Evolutionary conservation across 768 basidiomycete genomes (phyloP).

Genomic region (Tephrocybe sp.): DNA sequence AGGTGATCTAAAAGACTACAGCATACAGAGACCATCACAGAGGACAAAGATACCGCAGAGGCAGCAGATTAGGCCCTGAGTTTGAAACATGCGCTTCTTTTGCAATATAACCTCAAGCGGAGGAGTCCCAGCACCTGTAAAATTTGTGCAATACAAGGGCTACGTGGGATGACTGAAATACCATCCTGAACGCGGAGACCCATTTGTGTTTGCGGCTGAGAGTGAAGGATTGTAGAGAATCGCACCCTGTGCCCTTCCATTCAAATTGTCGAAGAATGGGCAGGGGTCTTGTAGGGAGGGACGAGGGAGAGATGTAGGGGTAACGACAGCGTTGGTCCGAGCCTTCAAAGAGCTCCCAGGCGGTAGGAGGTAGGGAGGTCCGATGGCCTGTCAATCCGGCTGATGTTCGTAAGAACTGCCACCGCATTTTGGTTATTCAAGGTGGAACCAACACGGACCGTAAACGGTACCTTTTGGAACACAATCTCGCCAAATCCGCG

Average conservation of each 20-base stretch:
- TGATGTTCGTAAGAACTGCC: background rate
- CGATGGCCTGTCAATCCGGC: background rate
- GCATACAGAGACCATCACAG: background rate
- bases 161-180: background rate
- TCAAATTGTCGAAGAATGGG: background rate
- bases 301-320: background rate
- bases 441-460: background rate
- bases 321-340: background rate
- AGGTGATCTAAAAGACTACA: background rate
- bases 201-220: background rate
- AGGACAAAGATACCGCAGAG: background rate
- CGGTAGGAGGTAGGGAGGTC: background rate
- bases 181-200: background rate
- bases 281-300: background rate
- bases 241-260: background rate
- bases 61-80: background rate
- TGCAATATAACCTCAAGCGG: background rate
- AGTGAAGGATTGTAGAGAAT: background rate
- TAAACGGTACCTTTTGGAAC: background rate
- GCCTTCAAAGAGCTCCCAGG: background rate
- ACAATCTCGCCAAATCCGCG: background rate
- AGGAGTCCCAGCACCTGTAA: background rate
- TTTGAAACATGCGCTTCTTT: background rate
- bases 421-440: background rate
- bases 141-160: background rate